Percentiles rank a stretch among this genome's conserved stretches.
phyloP scores from a whole-genome alignment of 192 early-diverging fungal genomes.

The Coemansia furcata region DNA sequence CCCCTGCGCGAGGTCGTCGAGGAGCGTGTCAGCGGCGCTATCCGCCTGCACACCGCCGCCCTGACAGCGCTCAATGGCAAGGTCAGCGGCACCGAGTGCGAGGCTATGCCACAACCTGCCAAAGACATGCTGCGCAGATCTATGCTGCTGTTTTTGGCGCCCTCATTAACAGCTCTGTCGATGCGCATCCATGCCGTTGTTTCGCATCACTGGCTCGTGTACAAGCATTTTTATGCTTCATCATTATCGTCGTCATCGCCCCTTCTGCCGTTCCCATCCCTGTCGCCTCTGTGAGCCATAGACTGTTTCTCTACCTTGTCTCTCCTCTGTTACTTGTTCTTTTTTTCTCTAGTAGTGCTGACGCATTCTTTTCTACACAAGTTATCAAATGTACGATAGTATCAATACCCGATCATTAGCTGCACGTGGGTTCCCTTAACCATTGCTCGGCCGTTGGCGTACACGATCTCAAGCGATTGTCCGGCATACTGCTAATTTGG shows the following conservation, averaged over 20 bases:
- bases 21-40: constrained; percentile 33
- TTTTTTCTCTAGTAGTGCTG: not conserved
- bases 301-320: not conserved
- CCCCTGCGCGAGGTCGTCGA: constrained; percentile 49
- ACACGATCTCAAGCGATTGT: not conserved
- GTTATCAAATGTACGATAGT: constrained; percentile 13
- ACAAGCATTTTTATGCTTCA: constrained; percentile 38
- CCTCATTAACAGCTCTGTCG: constrained; percentile 25
- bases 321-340: not conserved
- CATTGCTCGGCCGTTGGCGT: not conserved
- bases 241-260: not conserved
- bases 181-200: constrained; percentile 29
- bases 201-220: constrained; percentile 50
- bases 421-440: not conserved
- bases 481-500: not conserved
- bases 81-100: constrained; percentile 26
- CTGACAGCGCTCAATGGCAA: constrained; percentile 19
- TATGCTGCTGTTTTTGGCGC: constrained; percentile 37
- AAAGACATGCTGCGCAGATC: constrained; percentile 26
- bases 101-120: constrained; percentile 31
- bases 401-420: not conserved
- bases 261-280: not conserved
- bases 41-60: constrained; percentile 24
- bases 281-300: not conserved
- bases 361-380: not conserved